Evolutionary conservation across 2,329 filamentous ascomycete species (phyloP).

Genomic region (Clonostachys rosea): DNA sequence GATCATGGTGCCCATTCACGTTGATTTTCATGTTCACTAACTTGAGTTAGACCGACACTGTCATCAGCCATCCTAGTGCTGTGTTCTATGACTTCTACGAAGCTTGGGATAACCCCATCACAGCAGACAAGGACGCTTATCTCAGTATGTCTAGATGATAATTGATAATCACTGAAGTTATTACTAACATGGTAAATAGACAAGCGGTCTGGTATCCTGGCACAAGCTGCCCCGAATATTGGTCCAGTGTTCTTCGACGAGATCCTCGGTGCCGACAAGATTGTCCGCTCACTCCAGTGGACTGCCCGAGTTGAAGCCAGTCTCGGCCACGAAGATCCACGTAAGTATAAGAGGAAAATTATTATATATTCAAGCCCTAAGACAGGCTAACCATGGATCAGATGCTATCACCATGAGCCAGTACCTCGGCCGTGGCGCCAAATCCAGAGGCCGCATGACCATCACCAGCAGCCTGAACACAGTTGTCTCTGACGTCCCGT

Average conservation of each 20-base stretch:
- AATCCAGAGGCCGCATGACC: conserved; percentile 56
- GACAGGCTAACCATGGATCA: conserved; percentile 10
- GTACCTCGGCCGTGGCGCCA: conserved; percentile 60
- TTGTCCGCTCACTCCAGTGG: conserved; percentile 60
- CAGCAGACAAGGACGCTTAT: conserved; percentile 34
- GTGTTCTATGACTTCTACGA: conserved; percentile 62
- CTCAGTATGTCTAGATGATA: conserved; percentile 22
- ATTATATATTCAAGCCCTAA: neutral
- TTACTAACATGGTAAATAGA: conserved; percentile 13
- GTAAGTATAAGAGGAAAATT: conserved; percentile 12
- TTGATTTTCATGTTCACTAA: conserved; percentile 8
- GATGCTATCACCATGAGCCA: conserved; percentile 48
- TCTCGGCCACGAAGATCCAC: conserved; percentile 24
- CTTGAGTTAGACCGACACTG: conserved; percentile 34
- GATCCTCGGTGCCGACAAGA: conserved; percentile 51
- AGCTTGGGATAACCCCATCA: conserved; percentile 47
- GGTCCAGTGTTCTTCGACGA: conserved; percentile 52
- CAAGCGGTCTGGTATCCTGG: conserved; percentile 52
- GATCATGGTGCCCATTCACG: neutral
- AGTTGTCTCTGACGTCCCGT: conserved; percentile 53
- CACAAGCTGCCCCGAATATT: conserved; percentile 63
- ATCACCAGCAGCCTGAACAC: conserved; percentile 55
- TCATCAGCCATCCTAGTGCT: conserved; percentile 36
- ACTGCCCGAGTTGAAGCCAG: conserved; percentile 60
- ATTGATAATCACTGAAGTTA: neutral